Percentiles rank a stretch among this genome's conserved stretches.
phyloP scores from a whole-genome alignment of 495 filamentous ascomycete genomes.

The Tetracladium setigerum region DNA sequence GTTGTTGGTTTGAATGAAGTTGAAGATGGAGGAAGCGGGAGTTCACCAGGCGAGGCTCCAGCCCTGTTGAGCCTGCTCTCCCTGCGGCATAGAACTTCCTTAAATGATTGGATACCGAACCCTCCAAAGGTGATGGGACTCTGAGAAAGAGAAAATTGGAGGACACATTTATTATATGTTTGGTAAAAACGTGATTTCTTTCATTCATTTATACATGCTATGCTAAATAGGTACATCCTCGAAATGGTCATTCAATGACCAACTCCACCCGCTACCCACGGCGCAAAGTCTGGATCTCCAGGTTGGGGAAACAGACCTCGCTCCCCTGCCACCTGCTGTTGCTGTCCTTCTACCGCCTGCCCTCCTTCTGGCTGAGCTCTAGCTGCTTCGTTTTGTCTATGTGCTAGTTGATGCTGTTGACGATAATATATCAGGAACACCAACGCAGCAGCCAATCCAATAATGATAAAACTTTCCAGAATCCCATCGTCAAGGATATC shows the following conservation, averaged over 20 bases:
- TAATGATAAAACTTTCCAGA: slow-evolving; percentile 77
- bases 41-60: too few species aligned
- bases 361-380: slow-evolving; percentile 26
- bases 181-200: background rate
- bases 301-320: slow-evolving; percentile 65
- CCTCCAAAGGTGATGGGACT: too few species aligned
- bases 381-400: slow-evolving; percentile 22
- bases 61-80: too few species aligned
- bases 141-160: too few species aligned
- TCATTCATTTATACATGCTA: slow-evolving; percentile 7
- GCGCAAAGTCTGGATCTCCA: slow-evolving; percentile 60
- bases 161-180: background rate
- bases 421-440: slow-evolving; percentile 77
- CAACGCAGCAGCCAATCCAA: slow-evolving; percentile 66
- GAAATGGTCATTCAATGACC: slow-evolving; percentile 50
- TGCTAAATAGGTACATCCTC: slow-evolving; percentile 9
- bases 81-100: too few species aligned
- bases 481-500: slow-evolving; percentile 67
- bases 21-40: background rate
- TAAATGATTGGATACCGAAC: too few species aligned
- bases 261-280: slow-evolving; percentile 71
- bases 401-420: slow-evolving; percentile 59
- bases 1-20: slow-evolving; percentile 11
- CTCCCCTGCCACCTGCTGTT: slow-evolving; percentile 35
- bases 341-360: slow-evolving; percentile 6